phyloP scores from a whole-genome alignment of 345 rosid species.

The Boechera divaricarpa region DNA sequence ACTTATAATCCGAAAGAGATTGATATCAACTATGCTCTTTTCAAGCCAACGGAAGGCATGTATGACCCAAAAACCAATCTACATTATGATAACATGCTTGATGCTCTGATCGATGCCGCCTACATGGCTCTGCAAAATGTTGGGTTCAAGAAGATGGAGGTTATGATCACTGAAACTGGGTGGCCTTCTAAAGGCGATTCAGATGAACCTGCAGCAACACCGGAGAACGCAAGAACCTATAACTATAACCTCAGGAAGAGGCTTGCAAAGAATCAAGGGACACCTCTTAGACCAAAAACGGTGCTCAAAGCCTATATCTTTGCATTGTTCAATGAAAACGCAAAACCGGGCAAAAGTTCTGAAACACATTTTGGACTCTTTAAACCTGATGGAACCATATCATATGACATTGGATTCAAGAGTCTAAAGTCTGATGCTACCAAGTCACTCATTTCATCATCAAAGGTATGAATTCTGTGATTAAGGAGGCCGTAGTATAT shows the following conservation, averaged over 20 bases:
- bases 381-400: slow-evolving; percentile 89
- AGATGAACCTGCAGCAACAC: slow-evolving; percentile 88
- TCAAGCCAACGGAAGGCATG: slow-evolving; percentile 73
- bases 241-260: slow-evolving; percentile 92
- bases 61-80: slow-evolving; percentile 68
- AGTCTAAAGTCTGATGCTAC: slow-evolving; percentile 79
- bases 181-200: slow-evolving; percentile 93
- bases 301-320: slow-evolving; percentile 85
- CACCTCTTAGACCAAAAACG: slow-evolving; percentile 81
- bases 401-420: slow-evolving; percentile 81
- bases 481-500: not conserved
- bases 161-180: slow-evolving; percentile 91
- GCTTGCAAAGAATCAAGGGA: slow-evolving; percentile 93
- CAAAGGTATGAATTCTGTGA: slow-evolving; percentile 64
- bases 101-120: slow-evolving; percentile 97
- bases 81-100: slow-evolving; percentile 96
- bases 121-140: slow-evolving; percentile 87
- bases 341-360: slow-evolving; percentile 81
- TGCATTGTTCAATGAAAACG: slow-evolving; percentile 87
- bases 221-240: slow-evolving; percentile 72
- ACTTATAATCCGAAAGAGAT: slow-evolving; percentile 70
- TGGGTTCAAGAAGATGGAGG: slow-evolving; percentile 85
- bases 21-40: slow-evolving; percentile 94
- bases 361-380: slow-evolving; percentile 92
- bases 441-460: slow-evolving; percentile 48